Percentiles rank a stretch among this genome's conserved stretches.
Conservation (phyloP, 495 filamentous ascomycete genomes). For the Penicillium ucsense region DNA sequence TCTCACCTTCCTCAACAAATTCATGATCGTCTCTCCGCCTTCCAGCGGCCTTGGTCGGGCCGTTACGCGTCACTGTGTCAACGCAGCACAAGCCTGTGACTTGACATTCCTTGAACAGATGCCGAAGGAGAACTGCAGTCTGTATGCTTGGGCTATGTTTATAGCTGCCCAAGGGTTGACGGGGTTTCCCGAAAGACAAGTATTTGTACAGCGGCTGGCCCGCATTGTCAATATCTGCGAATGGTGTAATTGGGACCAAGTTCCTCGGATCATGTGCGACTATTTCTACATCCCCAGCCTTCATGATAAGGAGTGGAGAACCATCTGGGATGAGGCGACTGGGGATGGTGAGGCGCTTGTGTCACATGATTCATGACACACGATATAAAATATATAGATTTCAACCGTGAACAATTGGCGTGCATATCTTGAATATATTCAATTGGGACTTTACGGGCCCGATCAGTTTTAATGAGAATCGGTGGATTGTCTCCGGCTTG, state of each 20-base stretch:
- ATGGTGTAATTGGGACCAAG: slow-evolving; percentile 23
- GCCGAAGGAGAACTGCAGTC: slow-evolving; percentile 12
- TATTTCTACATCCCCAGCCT: slow-evolving; percentile 18
- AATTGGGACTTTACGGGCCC: no score
- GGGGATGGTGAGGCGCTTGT: not conserved
- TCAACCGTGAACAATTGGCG: no score
- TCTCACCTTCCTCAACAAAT: slow-evolving; percentile 24
- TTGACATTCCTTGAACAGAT: slow-evolving; percentile 11
- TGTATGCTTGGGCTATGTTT: slow-evolving; percentile 24
- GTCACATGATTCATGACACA: no score
- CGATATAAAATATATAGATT: no score
- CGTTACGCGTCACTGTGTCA: slow-evolving; percentile 22
- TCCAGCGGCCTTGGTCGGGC: slow-evolving; percentile 26
- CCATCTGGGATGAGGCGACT: slow-evolving; percentile 24
- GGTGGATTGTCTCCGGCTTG: no score
- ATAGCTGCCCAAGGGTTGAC: slow-evolving; percentile 24
- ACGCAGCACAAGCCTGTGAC: slow-evolving; percentile 10
- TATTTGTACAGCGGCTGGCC: slow-evolving; percentile 23
- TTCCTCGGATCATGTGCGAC: slow-evolving; percentile 11
- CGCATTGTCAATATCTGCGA: slow-evolving; percentile 17
- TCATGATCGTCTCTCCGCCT: slow-evolving; percentile 25
- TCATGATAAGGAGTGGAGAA: slow-evolving; percentile 14
- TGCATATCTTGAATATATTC: no score
- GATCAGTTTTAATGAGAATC: no score
- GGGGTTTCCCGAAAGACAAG: slow-evolving; percentile 16